Base-by-base conservation (phyloP, 164 flowering plant species). In the Paratinospora sagittata region DNA sequence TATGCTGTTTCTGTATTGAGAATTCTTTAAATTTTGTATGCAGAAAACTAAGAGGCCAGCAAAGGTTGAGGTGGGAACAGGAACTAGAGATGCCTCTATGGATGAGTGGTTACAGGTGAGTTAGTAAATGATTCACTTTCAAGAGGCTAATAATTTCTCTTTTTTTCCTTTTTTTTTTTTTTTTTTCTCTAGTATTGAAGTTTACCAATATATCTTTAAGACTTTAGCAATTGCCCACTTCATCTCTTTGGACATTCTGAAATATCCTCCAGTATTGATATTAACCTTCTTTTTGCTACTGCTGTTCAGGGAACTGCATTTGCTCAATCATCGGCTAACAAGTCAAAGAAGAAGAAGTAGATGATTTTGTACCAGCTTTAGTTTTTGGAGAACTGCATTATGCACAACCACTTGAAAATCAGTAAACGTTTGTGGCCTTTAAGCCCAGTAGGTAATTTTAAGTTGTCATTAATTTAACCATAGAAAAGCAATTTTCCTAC, bases 41-140 rank as follows among this genome's bases (percentile, higher is more conserved):
- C 65, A 94, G 96, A 94, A 94, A 94, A 84, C 91, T 34, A 94
- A 94, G 87, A 89, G 81, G 81, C 85, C 86, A 19, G 84, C 92
- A 12, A 91, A 90, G 88, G 97, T 94, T 72, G 98, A 94, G 84
- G 93, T 91, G 70, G 97, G 98, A 71, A 90, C 98, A 43, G 80
- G 76, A 52, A 79, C 88, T 68, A 82, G 79, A 27, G 95, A 91
- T 82, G 86, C 89, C 39, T 88, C 95, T 7, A 73, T 85, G 84
- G 98, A 94, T 76, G 98, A 94, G 78, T 91, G 98, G 96, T 85
- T 94, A 74, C 83, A 94, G 95, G 97, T 92, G 14, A 60, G 82
- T 81, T 30, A 12, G 4, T 77, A 43, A 60, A 33, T 58, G 30
- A 27, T 17, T 34, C 65, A 24, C 27, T 52, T 14, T 60, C 23